Evolutionary conservation across 2,329 filamentous ascomycete genomes (phyloP).

Genomic region (Elsinoe fawcettii): DNA sequence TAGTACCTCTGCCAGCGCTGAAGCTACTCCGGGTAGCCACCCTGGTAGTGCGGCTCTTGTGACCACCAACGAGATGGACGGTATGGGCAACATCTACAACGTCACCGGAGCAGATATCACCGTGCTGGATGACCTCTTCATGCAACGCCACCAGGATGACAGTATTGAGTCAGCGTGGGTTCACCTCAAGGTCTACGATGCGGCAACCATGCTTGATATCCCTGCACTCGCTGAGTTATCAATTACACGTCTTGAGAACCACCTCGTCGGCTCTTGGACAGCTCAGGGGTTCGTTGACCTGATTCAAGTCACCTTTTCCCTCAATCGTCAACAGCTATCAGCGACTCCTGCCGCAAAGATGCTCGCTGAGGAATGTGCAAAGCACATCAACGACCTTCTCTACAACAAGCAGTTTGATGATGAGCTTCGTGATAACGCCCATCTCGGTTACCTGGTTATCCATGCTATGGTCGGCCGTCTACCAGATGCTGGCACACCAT

Average conservation of each 20-base stretch:
- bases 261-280: background rate
- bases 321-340: background rate
- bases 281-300: constrained; percentile 13
- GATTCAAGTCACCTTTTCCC: constrained; percentile 3
- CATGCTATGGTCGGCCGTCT: background rate
- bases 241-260: background rate
- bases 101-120: background rate
- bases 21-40: background rate
- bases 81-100: background rate
- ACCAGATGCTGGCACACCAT: background rate
- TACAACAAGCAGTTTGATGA: constrained; percentile 1
- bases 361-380: constrained; percentile 9
- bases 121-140: background rate
- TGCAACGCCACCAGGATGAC: background rate
- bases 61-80: background rate
- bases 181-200: constrained; percentile 12
- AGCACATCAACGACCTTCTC: constrained; percentile 13
- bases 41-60: background rate
- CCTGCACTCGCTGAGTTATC: background rate
- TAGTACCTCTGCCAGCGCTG: background rate
- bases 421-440: background rate
- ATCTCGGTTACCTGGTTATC: constrained; percentile 8
- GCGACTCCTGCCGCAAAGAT: background rate
- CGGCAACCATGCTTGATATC: constrained; percentile 7
- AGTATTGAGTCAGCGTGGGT: background rate